phyloP scores from a whole-genome alignment of 352 stramenopile species.

The Phytophthora citrophthora region DNA sequence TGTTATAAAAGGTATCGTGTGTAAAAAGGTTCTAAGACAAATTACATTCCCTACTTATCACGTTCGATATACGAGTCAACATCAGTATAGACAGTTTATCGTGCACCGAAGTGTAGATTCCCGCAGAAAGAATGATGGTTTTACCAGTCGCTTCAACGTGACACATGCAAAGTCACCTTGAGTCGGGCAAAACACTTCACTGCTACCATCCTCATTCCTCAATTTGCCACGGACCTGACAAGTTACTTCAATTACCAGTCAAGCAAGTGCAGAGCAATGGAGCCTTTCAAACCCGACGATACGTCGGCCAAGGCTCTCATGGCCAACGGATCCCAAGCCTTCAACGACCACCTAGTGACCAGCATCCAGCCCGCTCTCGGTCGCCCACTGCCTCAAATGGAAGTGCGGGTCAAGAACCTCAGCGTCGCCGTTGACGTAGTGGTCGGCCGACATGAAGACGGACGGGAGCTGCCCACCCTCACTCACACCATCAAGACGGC shows the following conservation, averaged over 20 bases:
- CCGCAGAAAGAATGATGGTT: conserved; percentile 2
- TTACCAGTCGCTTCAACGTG: conserved; percentile 4
- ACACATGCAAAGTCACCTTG: not conserved
- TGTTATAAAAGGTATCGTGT: not conserved
- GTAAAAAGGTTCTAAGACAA: not conserved
- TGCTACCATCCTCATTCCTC: not conserved
- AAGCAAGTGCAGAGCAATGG: not conserved
- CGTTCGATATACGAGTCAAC: not conserved
- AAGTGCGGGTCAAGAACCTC: conserved; percentile 39
- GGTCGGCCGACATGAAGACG: conserved; percentile 25
- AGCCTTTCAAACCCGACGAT: conserved; percentile 18
- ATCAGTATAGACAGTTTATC: not conserved
- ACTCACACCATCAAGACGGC: conserved; percentile 35
- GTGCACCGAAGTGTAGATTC: not conserved
- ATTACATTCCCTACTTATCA: no score
- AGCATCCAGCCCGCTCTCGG: conserved; percentile 42
- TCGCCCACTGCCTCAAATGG: conserved; percentile 31
- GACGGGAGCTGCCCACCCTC: conserved; percentile 46
- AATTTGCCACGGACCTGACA: not conserved
- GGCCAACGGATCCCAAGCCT: conserved; percentile 30
- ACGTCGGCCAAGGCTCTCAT: conserved; percentile 25
- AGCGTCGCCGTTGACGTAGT: conserved; percentile 37
- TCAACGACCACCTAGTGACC: conserved; percentile 36
- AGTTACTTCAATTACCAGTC: not conserved
- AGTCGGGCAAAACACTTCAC: not conserved